These are phyloP conservation scores for Trametes gibbosa DNA, from an alignment of 768 basidiomycete species.

Conservation along the genomic window DNA sequence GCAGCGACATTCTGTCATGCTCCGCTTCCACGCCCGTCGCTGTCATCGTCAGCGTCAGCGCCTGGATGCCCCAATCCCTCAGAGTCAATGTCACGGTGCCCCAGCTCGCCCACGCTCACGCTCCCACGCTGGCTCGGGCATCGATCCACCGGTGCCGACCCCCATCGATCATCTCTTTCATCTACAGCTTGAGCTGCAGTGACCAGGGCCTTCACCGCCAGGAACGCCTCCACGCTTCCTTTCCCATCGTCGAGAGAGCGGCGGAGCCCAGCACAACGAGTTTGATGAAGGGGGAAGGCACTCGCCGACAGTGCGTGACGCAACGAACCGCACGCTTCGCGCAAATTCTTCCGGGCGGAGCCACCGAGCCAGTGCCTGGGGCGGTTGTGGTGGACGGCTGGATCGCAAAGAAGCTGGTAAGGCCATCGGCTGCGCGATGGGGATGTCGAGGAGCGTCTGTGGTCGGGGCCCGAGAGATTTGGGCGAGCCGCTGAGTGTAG, in stretches of 20 bases:
- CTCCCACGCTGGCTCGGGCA: neutral
- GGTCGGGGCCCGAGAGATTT: neutral
- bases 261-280: neutral
- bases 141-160: neutral
- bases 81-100: too few species aligned
- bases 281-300: neutral
- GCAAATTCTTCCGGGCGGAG: neutral
- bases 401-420: neutral
- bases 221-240: neutral
- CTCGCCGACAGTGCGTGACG: neutral
- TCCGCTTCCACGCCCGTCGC: too few species aligned
- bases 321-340: neutral
- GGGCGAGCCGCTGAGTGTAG: neutral
- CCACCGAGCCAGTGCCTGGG: neutral
- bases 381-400: neutral
- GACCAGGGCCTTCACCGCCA: neutral
- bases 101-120: neutral
- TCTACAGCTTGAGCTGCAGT: neutral
- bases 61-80: neutral
- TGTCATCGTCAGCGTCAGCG: neutral
- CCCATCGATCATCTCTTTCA: neutral
- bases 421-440: neutral
- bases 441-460: neutral
- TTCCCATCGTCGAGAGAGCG: neutral
- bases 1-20: too few species aligned